A percentile compares a stretch with the other conserved stretches of the same genome.
phyloP scores from a whole-genome alignment of 768 basidiomycete genomes.

The Pholiota microspora region DNA sequence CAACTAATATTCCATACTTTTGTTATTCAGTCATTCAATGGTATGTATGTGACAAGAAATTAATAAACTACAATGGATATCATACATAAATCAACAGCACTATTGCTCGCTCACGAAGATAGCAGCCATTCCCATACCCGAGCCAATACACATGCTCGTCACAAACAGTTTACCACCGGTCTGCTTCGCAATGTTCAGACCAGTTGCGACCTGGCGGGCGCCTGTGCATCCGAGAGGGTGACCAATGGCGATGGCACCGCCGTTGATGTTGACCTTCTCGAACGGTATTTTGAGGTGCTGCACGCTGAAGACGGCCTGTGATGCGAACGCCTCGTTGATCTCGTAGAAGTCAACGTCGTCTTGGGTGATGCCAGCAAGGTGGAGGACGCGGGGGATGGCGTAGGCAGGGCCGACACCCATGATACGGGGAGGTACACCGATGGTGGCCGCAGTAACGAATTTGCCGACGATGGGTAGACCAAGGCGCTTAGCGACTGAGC shows the following conservation, averaged over 20 bases:
- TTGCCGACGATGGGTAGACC: conserved; percentile 88
- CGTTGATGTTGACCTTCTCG: conserved; percentile 82
- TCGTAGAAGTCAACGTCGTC: conserved; percentile 88
- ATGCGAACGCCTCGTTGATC: conserved; percentile 91
- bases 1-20: conserved; percentile 6
- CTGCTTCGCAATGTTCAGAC: conserved; percentile 76
- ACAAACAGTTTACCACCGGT: conserved; percentile 75
- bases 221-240: conserved; percentile 90
- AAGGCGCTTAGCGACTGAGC: conserved; percentile 77
- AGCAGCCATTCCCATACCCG: conserved; percentile 89
- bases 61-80: background rate
- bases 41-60: conserved; percentile 3
- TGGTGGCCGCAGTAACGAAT: conserved; percentile 64
- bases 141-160: conserved; percentile 90
- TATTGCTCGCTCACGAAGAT: conserved; percentile 84
- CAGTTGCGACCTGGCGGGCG: conserved; percentile 86
- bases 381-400: conserved; percentile 77
- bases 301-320: conserved; percentile 73
- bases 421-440: conserved; percentile 83
- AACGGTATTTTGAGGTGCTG: conserved; percentile 67
- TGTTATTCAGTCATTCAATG: background rate
- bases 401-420: conserved; percentile 93
- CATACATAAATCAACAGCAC: background rate
- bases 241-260: conserved; percentile 88
- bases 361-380: conserved; percentile 58